Evolutionary conservation across 1,284 basidiomycete genomes (phyloP).

Genomic region (Entoloma clypeatum): DNA sequence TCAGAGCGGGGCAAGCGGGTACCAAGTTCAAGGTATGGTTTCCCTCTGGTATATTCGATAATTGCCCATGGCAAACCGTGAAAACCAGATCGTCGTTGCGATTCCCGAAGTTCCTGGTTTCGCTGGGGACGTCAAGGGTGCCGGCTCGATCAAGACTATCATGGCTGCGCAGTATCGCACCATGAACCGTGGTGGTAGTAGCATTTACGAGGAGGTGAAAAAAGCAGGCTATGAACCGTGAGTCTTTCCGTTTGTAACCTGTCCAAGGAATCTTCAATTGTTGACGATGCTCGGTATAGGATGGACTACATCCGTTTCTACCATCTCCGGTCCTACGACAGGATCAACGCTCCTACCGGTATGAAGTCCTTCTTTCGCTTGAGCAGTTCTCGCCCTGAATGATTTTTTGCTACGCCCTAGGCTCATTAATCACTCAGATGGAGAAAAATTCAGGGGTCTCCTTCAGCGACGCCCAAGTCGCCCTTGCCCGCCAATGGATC

Average conservation of each 20-base stretch:
- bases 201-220: constrained; percentile 81
- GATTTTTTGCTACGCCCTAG: constrained; percentile 27
- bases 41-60: background rate
- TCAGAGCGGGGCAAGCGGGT: constrained; percentile 68
- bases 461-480: constrained; percentile 84
- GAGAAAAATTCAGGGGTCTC: constrained; percentile 73
- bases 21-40: constrained; percentile 81
- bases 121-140: constrained; percentile 75
- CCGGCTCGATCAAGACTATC: constrained; percentile 72
- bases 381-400: background rate
- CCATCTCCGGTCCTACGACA: constrained; percentile 86
- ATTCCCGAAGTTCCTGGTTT: constrained; percentile 85
- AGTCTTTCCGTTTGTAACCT: constrained; percentile 26
- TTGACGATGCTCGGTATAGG: constrained; percentile 35
- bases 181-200: constrained; percentile 83
- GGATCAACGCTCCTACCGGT: constrained; percentile 81
- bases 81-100: constrained; percentile 63
- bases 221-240: constrained; percentile 81
- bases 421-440: constrained; percentile 61
- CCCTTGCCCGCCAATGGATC: constrained; percentile 80
- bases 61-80: background rate
- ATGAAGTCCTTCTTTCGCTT: constrained; percentile 8
- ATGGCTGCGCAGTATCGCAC: constrained; percentile 82
- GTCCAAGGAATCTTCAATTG: background rate
- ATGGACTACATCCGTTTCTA: constrained; percentile 83